Base-by-base conservation (phyloP, 768 basidiomycete genomes). In the Boletus rex-veris region DNA sequence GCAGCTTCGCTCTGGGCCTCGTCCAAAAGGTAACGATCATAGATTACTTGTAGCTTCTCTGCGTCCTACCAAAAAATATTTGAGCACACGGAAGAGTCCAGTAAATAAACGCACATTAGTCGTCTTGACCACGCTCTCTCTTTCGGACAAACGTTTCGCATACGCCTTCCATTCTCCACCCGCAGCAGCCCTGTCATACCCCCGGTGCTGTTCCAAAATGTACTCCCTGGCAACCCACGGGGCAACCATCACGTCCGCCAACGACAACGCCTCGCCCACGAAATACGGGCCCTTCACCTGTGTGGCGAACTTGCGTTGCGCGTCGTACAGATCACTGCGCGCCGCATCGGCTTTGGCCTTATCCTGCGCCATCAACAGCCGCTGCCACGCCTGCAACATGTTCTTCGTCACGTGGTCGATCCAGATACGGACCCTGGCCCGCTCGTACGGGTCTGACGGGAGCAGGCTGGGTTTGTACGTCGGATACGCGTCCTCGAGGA, bases 401-500 rank as follows among this genome's bases (percentile, higher is more conserved):
- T 67, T 66, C 72, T 84, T 86, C 24, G 67, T 63, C 53, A 82
- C 67, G 58, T 80, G 75, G 63, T 85, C 82, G 43, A 83, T 68
- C 80, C 80, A 81, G 55, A 85, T 75, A 35, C 83, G 78, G 2
- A 74, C 76, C 48, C 73, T 65, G 0, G 81, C 82, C n/a, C 78
- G 76, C 6, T 74, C 74, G 48, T 71, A 73, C 2, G 84, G 78
- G 55, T 85, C 80, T 5, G 56, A 48, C 1, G 85, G 81, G 36
- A 83, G 74, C n/a, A 85, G 65, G 36, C 67, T 67, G 8, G 80
- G 80, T 37, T 69, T 72, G 55, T 75, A 54, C 7, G 59, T 45
- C 10, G 55, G 57, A 63, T 77, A 83, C 5, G 78, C 76, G 47
- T 88, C 86, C 59, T 88, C 85, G 53, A 88, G 73, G 66, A 84